Conservation (phyloP, 2,329 filamentous ascomycete species). For the Microsporum canis region DNA sequence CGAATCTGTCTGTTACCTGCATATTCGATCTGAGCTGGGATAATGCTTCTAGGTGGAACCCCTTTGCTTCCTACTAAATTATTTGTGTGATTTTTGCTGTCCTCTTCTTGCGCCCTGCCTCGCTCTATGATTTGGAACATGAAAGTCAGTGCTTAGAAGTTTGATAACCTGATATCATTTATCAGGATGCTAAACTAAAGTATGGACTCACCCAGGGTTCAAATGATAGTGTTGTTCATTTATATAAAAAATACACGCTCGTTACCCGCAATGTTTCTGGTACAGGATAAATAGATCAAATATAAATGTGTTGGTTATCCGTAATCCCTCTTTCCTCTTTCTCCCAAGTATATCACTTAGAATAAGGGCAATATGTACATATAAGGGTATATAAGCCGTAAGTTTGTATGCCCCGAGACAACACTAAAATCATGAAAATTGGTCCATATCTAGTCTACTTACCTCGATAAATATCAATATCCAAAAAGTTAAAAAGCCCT, state of each 20-base stretch:
- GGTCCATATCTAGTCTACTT: background rate
- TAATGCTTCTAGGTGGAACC: background rate
- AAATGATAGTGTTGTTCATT: background rate
- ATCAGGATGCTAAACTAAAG: background rate
- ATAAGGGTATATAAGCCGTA: too few relatives aligned
- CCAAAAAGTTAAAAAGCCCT: background rate
- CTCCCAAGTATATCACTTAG: too few relatives aligned
- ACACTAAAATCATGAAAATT: background rate
- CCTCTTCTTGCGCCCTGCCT: background rate
- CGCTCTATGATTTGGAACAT: background rate
- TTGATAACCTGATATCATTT: background rate
- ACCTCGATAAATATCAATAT: background rate
- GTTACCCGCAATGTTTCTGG: background rate
- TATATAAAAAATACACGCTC: background rate
- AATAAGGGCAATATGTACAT: too few relatives aligned
- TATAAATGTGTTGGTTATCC: background rate
- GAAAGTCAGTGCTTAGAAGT: background rate
- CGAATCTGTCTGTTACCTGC: background rate
- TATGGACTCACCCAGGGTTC: background rate
- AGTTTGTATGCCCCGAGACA: too few relatives aligned
- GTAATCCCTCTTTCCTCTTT: too few relatives aligned
- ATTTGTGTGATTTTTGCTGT: background rate
- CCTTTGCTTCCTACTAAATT: conserved; percentile 1
- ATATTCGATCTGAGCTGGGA: background rate
- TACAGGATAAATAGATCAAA: background rate